Evolutionary conservation across 148 eudicot genomes (phyloP).

Genomic region (Amaranthus palmeri): DNA sequence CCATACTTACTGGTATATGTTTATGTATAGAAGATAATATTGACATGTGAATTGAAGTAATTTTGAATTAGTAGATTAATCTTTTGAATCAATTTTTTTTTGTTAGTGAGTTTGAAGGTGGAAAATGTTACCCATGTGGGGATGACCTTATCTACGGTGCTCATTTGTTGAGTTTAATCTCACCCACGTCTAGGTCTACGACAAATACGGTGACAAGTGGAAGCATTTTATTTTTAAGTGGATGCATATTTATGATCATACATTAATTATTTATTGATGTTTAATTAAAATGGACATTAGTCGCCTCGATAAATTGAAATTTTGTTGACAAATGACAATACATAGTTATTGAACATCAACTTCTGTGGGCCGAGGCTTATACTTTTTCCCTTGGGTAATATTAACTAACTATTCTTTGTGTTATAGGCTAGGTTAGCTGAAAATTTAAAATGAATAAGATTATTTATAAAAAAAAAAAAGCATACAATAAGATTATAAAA

Average conservation of each 20-base stretch:
- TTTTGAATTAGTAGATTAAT: background rate
- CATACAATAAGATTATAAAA: no score
- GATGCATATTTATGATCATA: background rate
- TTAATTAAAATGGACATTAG: slow-evolving; percentile 2
- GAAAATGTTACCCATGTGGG: slow-evolving; percentile 19
- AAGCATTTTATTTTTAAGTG: no score
- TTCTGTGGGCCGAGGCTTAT: background rate
- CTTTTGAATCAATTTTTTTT: background rate
- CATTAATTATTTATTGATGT: background rate
- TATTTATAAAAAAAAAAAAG: no score
- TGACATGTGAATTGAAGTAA: background rate
- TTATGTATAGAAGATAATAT: background rate
- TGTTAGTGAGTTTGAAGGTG: slow-evolving; percentile 12
- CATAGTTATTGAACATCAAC: slow-evolving; percentile 1
- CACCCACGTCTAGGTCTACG: background rate
- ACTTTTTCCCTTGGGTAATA: background rate
- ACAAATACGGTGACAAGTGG: slow-evolving; percentile 2
- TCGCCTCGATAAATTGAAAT: background rate
- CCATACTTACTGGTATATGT: background rate
- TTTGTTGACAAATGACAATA: slow-evolving; percentile 9
- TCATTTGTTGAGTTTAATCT: no score
- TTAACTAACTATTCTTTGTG: no score
- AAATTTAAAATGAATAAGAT: no score
- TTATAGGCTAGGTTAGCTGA: no score
- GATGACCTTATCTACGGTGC: background rate